Percentiles rank a stretch among this genome's conserved stretches.
Conservation (phyloP, 208 protist genomes). For the Crithidia bombi region DNA sequence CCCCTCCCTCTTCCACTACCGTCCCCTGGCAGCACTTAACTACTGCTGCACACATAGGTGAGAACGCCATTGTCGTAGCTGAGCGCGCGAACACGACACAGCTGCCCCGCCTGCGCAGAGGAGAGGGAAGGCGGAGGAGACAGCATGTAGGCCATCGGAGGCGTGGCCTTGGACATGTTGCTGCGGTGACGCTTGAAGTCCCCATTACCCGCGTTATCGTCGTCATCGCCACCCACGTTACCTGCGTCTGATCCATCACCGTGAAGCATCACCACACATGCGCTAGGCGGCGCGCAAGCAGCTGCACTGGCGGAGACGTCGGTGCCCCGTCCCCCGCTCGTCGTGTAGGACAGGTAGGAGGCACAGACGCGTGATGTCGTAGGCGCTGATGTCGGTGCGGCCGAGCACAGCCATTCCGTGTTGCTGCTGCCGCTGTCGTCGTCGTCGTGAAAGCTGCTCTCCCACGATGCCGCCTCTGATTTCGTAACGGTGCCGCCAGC, state of each 20-base stretch:
- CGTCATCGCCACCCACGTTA: neutral
- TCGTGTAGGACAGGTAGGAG: slow-evolving; percentile 8
- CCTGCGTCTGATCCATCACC: neutral
- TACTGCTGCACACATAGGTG: slow-evolving; percentile 2
- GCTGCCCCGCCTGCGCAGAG: too few species aligned
- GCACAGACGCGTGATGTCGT: slow-evolving; percentile 3
- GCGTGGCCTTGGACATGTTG: neutral
- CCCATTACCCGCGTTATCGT: neutral
- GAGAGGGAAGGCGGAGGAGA: slow-evolving; percentile 3
- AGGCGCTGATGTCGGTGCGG: neutral
- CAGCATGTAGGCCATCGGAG: neutral
- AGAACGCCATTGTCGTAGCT: slow-evolving; percentile 1
- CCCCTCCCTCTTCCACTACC: too few species aligned
- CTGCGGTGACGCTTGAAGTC: neutral
- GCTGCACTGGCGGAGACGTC: neutral
- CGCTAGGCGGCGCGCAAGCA: neutral
- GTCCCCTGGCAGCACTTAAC: neutral
- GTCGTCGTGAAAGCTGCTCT: neutral
- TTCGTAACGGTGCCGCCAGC: too few species aligned
- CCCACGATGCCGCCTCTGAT: neutral
- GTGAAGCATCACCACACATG: slow-evolving; percentile 11
- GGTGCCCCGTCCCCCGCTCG: neutral
- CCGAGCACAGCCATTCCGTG: slow-evolving; percentile 10
- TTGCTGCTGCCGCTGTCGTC: neutral
- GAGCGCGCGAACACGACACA: slow-evolving; percentile 3